Base-by-base conservation (phyloP, 2,329 filamentous ascomycete genomes). In the Apiospora pterosperma region DNA sequence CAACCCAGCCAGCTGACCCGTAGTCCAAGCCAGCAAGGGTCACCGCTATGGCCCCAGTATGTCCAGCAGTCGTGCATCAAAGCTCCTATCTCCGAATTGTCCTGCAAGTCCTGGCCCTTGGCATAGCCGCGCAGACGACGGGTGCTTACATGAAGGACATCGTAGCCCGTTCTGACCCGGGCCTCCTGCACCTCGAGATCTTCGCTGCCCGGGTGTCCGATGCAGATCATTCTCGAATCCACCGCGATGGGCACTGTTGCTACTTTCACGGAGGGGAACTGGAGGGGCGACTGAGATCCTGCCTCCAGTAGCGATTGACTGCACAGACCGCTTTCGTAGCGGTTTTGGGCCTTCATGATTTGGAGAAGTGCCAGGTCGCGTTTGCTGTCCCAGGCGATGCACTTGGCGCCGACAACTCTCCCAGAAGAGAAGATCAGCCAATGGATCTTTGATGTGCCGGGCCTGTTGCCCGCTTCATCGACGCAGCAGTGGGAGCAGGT, bases 11-110 rank as follows among this genome's bases (percentile, higher is more conserved):
- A 86, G 68, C 11, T 31, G 68, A 0, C 80, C 81, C 14, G 73
- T 74, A n/a, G 66, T 69, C 36, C 66, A 62, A 19, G 78, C 70
- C n/a, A 85, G 66, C 19, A 86, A 70, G 1, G 82, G 5, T 83
- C 84, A 3, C 83, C 83, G 25, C 80, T 84, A 69, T 85, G 83
- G 1, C 84, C 84, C 84, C 84, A 85, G 70, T 85, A 86, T 1
- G 83, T 86, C 84, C 84, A 86, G 64, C 81, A 83, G 68, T 82
- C 79, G 69, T 86, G 84, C 77, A 78, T 82, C 67, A 86, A 67
- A 0, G 78, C 78, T 1, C 83, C 84, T 62, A 86, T 85, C 28
- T 83, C 80, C 1, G 76, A 77, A 67, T 85, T 85, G 65, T 86
- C 81, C 62, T 85, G 79, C 2, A 75, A 71, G 69, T 85, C 79